Conservation (phyloP, 2,329 filamentous ascomycete genomes). For the Pyrenophora tritici-repentis region DNA sequence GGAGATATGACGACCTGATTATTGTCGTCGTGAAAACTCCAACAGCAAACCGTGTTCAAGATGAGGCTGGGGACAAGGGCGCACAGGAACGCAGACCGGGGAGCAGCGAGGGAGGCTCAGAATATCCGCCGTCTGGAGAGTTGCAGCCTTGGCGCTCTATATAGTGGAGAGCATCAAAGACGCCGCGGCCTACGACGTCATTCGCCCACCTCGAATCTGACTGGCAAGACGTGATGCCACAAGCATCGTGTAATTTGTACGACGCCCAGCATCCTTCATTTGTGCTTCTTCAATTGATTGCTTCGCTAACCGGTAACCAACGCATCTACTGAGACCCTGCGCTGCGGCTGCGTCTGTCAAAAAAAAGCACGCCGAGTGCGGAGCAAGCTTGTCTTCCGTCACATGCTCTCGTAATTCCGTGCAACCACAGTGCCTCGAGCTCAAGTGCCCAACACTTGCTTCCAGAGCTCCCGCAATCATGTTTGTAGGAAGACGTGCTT, state of each 20-base stretch:
- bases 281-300: neutral
- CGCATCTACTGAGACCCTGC: too few relatives aligned
- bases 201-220: conserved; percentile 1
- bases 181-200: conserved; percentile 22
- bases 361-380: conserved; percentile 3
- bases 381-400: conserved; percentile 16
- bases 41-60: conserved; percentile 1
- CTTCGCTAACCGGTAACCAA: too few relatives aligned
- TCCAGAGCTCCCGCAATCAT: conserved; percentile 27
- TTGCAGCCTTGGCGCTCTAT: conserved; percentile 11
- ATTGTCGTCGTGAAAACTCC: conserved; percentile 6
- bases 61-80: conserved; percentile 3
- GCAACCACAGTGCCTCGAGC: conserved; percentile 3
- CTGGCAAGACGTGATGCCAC: conserved; percentile 2
- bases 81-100: conserved; percentile 12
- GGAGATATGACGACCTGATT: conserved; percentile 27
- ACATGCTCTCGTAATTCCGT: conserved; percentile 13
- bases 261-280: neutral
- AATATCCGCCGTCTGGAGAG: conserved; percentile 6
- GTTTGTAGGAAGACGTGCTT: conserved; percentile 13
- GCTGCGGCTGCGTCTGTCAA: too few relatives aligned
- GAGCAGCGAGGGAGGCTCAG: conserved; percentile 9
- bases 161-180: conserved; percentile 9
- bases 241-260: neutral
- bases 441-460: conserved; percentile 18